Base-by-base conservation (phyloP, 2,329 filamentous ascomycete species). In the Ascochyta lentis region DNA sequence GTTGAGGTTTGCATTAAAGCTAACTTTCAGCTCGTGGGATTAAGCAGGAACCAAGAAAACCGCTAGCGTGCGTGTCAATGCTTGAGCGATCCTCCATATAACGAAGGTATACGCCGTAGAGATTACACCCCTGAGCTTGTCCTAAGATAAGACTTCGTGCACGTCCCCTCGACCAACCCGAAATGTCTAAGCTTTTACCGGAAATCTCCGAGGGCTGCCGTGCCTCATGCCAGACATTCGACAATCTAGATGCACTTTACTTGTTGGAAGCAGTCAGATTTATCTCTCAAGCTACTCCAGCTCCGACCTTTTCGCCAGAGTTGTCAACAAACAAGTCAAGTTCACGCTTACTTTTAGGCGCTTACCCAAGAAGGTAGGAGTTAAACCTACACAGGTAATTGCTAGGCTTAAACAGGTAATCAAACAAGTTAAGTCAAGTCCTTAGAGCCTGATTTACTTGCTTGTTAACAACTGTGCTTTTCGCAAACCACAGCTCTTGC, bases 221-320 rank as follows among this genome's bases (percentile, higher is more conserved):
- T 19, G 49, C 48, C 57, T 59, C 60, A 60, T 55, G 61, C 65
- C 68, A 66, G 59, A 69, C 68, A 66, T 67, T 69, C 61, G 63
- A 55, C 64, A 65, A 67, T 64, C 54, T 58, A 62, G 53, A 58
- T 63, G 68, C 66, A 69, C 34, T 52, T 46, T 52, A 45, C 49
- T 40, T 46, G 49, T 52, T 46, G 34, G 49, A 45, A 45, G 62
- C 63, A 64, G 62, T 68, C 63, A 60, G 72, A 70, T 69, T 74
- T 69, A 73, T 75, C 72, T 71, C 60, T 64, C 70, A 71, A 71
- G 69, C 64, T 63, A 60, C 64, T 55, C 49, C 54, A 61, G 48
- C 59, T 57, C 48, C 59, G 58, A 60, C 53, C 12, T 64, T 67
- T 48, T 56, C 58, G 4, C 54, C n/a, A n/a, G n/a, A n/a, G n/a